Percentiles rank a stretch among this genome's conserved stretches.
These are phyloP conservation scores for Diversispora eburnea DNA, from an alignment of 192 early-diverging fungal genomes.

Conservation along the genomic window DNA sequence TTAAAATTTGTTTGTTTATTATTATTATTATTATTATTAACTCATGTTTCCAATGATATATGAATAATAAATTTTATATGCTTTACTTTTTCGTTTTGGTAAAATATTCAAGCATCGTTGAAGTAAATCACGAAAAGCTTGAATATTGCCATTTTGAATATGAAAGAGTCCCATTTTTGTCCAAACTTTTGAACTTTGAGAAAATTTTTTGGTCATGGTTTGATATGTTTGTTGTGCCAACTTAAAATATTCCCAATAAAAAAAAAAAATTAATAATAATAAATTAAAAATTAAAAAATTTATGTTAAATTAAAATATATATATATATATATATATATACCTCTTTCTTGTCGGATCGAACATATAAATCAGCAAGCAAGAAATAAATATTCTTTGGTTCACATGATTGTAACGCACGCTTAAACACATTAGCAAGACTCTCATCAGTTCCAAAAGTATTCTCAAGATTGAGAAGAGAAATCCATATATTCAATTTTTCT, in stretches of 20 bases:
- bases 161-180: slow-evolving; percentile 78
- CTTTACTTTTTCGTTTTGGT: slow-evolving; percentile 88
- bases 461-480: slow-evolving; percentile 93
- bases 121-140: slow-evolving; percentile 77
- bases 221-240: slow-evolving; percentile 68
- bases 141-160: slow-evolving; percentile 66
- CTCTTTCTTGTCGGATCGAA: slow-evolving; percentile 74
- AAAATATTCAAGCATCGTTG: slow-evolving; percentile 76
- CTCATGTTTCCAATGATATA: too few relatives aligned
- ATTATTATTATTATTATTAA: too few relatives aligned
- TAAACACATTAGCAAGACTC: slow-evolving; percentile 75
- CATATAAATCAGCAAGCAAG: slow-evolving; percentile 87
- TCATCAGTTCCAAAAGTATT: slow-evolving; percentile 88
- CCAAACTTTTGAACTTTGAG: slow-evolving; percentile 90
- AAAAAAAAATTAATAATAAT: neutral
- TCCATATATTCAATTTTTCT: slow-evolving; percentile 98
- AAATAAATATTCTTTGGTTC: slow-evolving; percentile 89
- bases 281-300: neutral
- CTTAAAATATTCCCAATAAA: slow-evolving; percentile 6
- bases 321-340: too few relatives aligned
- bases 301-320: too few relatives aligned
- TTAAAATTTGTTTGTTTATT: neutral
- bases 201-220: slow-evolving; percentile 80
- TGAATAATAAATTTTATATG: neutral
- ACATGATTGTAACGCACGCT: slow-evolving; percentile 78